Base-by-base conservation (phyloP, 805 yeast genomes). In the Kodamaea kakaduensis region DNA sequence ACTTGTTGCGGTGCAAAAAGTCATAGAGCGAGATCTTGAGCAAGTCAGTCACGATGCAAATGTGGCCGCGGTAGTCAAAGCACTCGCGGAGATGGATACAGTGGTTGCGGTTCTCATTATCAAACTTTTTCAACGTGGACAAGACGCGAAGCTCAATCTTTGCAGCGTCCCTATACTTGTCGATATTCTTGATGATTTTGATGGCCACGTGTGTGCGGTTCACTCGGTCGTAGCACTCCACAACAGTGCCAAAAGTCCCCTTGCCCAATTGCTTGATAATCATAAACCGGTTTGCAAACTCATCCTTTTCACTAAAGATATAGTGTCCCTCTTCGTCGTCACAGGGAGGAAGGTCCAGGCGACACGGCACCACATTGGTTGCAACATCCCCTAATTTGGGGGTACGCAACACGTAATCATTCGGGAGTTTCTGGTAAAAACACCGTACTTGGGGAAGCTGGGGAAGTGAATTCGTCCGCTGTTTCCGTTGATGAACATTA, bases 151-250 rank as follows among this genome's bases (percentile, higher is more conserved):
- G 68, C 62, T 93, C 99, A 37, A 89, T 87, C 58, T 83, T 85
- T 9, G 96, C 86, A 3, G 98, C 98, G 52, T 89, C 97, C 37
- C 97, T 72, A 58, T 93, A 93, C 64, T 94, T 86, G 16, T 88
- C 95, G 16, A 93, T 83, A 14, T 96, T 86, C 39, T 95, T 71
- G 33, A 93, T 93, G 42, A 93, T 84, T 58, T 93, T 93, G 41
- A 93, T 83, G 1, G 99, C 99, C 29, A 87, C 93, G 40, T 69
- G 68, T 35, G 71, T 67, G 18, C 77, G 65, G 29, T 75, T 68
- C 13, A 68, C 60, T 35, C 70, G 65, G 54, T 93, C 97, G 46
- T 70, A 71, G n/a, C 94, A 93, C 39, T 81, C 78, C 25, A 84
- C 81, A 5, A 88, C 96, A 51, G 84, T 87, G 9, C 96, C 96